Evolutionary conservation across 345 rosid species (phyloP).

Genomic region (Viola odorata): DNA sequence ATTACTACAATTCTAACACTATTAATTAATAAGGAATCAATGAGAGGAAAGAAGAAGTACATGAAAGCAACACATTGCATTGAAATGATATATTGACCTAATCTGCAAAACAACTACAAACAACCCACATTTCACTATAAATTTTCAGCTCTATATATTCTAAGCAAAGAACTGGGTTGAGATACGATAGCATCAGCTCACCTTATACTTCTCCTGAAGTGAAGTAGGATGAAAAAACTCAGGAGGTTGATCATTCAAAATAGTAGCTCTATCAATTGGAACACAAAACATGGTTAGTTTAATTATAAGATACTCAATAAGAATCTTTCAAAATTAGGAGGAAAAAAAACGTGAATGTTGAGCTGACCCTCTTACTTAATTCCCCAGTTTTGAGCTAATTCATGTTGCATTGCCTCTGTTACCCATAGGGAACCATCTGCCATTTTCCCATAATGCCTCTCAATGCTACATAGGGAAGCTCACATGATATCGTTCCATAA

Average conservation of each 20-base stretch:
- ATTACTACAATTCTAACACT: too few relatives aligned
- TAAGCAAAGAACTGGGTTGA: background rate
- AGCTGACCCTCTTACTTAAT: slow-evolving; percentile 57
- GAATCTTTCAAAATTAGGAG: slow-evolving; percentile 4
- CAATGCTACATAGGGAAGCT: slow-evolving; percentile 47
- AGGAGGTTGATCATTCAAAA: slow-evolving; percentile 93
- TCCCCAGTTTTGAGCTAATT: slow-evolving; percentile 92
- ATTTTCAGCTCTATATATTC: background rate
- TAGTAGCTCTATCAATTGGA: slow-evolving; percentile 51
- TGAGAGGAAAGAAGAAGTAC: too few relatives aligned
- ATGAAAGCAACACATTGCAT: too few relatives aligned
- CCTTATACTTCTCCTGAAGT: slow-evolving; percentile 78
- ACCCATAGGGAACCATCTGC: slow-evolving; percentile 86
- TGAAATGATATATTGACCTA: slow-evolving; percentile 38
- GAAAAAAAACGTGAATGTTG: slow-evolving; percentile 18
- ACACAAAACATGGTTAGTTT: background rate
- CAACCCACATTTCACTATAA: slow-evolving; percentile 18
- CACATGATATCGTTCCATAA: slow-evolving; percentile 2
- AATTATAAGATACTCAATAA: slow-evolving; percentile 1
- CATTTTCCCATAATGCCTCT: slow-evolving; percentile 77
- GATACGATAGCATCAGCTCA: slow-evolving; percentile 26
- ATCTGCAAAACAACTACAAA: slow-evolving; percentile 76
- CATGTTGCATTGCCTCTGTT: slow-evolving; percentile 96
- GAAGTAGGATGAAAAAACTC: slow-evolving; percentile 76
- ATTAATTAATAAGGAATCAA: too few relatives aligned